Conservation (phyloP, 1,284 basidiomycete species). For the Ganoderma lucidum region DNA sequence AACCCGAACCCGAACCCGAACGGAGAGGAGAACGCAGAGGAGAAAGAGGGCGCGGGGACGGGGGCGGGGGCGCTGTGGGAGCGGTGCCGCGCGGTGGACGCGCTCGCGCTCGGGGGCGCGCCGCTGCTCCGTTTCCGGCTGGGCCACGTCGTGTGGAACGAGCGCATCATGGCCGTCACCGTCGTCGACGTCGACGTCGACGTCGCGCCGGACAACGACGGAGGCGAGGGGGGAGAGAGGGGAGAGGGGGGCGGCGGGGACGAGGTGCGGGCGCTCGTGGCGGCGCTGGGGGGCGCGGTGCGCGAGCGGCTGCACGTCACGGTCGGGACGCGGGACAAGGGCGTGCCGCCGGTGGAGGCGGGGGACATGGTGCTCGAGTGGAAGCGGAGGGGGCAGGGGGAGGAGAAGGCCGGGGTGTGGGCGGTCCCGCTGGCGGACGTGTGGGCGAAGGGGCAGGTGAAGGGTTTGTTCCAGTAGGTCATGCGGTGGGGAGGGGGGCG, state of each 20-base stretch:
- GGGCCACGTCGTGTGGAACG: constrained; percentile 78
- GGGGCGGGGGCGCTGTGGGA: constrained; percentile 67
- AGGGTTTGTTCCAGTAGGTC: constrained; percentile 42
- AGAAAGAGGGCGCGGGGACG: constrained; percentile 45
- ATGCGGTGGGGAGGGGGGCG: not conserved
- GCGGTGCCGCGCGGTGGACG: constrained; percentile 60
- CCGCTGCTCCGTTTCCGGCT: constrained; percentile 73
- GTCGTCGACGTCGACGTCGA: constrained; percentile 68
- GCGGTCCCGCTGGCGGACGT: constrained; percentile 46
- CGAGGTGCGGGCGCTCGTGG: constrained; percentile 49
- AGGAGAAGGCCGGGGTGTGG: constrained; percentile 41
- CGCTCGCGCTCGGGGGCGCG: constrained; percentile 41
- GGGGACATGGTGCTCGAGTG: constrained; percentile 67
- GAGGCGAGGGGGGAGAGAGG: constrained; percentile 45
- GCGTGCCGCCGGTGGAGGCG: constrained; percentile 77
- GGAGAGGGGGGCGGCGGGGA: constrained; percentile 45
- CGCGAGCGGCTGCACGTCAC: constrained; percentile 82
- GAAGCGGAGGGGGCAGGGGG: constrained; percentile 43
- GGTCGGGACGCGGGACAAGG: constrained; percentile 73
- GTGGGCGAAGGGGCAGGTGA: constrained; percentile 50
- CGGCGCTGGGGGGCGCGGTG: constrained; percentile 56
- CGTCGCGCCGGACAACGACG: constrained; percentile 41
- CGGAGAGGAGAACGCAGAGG: too few relatives aligned
- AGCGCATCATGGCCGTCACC: constrained; percentile 80
- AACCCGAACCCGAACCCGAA: too few relatives aligned